Evolutionary conservation across 192 early-diverging fungal genomes (phyloP), one percentile per base, ranked within the genome.

Genomic region (Podila horticola): DNA sequence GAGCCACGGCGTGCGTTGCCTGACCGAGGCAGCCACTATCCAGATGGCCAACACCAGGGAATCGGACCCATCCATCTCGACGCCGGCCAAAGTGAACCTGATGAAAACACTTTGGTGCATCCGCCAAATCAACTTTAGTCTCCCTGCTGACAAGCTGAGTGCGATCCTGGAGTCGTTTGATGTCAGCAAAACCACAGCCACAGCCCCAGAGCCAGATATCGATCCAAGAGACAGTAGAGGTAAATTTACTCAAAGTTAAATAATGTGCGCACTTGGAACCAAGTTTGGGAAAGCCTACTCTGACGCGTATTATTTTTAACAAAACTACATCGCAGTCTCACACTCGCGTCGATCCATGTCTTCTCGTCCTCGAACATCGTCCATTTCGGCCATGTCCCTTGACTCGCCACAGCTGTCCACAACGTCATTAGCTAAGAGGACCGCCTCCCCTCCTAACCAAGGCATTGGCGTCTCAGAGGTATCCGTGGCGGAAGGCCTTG

Each of bases 21-120:
- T 81, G 57, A 65, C 77, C 2, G 77, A 81, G 29, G 77, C 77
- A 7, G 77, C 77, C 2, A 69, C 36, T 28, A 72, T 81, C 26
- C 77, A 81, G 48, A 12, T 60, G 9, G 30, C 41, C 60, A 81
- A 81, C 38, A 69, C 71, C 24, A 69, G 63, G 36, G 77, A 72
- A 12, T 60, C 38, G 0, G 77, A 81, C 36, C 77, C 77, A n/a
- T 58, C 66, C 22, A 72, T 81, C 28, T 81, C 77, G 29, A 81
- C 77, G 1, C 77, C 77, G 5, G 77, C 77, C 6, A 81, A 81
- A 33, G 61, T 81, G 19, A 81, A 81, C 36, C 52, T 81, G 20
- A 69, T 81, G 77, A 81, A 73, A 57, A 73, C 77, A 0, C 62
- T 73, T 4, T 81, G 77, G 77, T 81, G 77, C 34, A 72, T 81